Evolutionary conservation across 495 filamentous ascomycete genomes (phyloP).

Genomic region (Penicillium mononematosum): DNA sequence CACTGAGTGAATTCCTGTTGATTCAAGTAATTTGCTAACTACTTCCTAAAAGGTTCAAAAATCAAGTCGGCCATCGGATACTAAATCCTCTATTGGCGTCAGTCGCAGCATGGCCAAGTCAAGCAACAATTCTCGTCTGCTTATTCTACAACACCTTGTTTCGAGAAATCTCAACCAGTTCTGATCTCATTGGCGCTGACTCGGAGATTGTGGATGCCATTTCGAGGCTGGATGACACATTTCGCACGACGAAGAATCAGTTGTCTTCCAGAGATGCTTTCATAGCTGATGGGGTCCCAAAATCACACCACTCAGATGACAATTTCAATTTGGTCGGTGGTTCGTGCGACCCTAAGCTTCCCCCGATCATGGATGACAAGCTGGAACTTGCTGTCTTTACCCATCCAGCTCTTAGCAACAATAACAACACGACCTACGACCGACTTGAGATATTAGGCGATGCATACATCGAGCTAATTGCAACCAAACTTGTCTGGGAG

Average conservation of each 20-base stretch:
- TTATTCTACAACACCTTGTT: conserved; percentile 20
- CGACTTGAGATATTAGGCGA: conserved; percentile 75
- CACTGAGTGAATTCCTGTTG: background rate
- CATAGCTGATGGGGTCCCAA: background rate
- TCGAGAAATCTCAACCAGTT: conserved; percentile 22
- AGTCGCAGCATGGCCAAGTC: background rate
- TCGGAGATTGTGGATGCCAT: conserved; percentile 27
- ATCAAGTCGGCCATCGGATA: background rate
- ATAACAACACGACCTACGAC: conserved; percentile 54
- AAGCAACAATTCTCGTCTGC: conserved; percentile 11
- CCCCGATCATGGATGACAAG: conserved; percentile 53
- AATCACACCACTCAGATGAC: background rate
- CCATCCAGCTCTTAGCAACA: conserved; percentile 52
- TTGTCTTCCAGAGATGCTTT: background rate
- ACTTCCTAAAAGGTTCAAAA: background rate
- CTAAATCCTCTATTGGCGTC: background rate
- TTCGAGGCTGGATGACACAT: conserved; percentile 22
- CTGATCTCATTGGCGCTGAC: conserved; percentile 13
- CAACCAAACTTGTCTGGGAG: conserved; percentile 61
- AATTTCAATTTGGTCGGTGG: background rate
- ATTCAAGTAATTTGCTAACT: background rate
- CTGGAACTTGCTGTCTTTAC: conserved; percentile 66
- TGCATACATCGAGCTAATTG: conserved; percentile 68
- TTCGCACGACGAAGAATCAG: conserved; percentile 18
- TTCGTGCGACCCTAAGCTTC: conserved; percentile 48